Evolutionary conservation across 2,329 filamentous ascomycete species (phyloP).

Genomic region (Myriangium duriaei): DNA sequence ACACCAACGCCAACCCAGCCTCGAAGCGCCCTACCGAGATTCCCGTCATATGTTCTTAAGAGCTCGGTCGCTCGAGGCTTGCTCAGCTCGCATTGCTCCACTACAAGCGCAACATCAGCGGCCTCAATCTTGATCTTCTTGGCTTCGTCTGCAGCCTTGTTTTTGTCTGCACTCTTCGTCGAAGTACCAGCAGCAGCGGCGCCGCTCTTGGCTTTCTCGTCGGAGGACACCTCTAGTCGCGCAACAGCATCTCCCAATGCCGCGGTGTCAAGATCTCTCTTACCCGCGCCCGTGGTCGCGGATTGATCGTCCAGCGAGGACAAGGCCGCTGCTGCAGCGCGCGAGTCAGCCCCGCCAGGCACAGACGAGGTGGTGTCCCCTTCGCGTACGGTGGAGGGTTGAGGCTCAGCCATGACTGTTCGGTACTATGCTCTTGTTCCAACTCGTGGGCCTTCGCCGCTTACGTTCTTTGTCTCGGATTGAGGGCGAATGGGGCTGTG

Average conservation of each 20-base stretch:
- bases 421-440: too few relatives aligned
- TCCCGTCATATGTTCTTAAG: slow-evolving; percentile 57
- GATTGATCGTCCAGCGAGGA: slow-evolving; percentile 49
- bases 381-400: slow-evolving; percentile 46
- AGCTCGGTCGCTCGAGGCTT: slow-evolving; percentile 65
- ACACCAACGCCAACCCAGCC: slow-evolving; percentile 6
- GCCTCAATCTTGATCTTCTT: slow-evolving; percentile 57
- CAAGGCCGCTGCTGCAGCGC: slow-evolving; percentile 63
- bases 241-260: slow-evolving; percentile 63
- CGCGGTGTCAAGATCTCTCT: slow-evolving; percentile 54
- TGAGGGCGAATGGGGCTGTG: not conserved
- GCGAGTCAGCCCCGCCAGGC: slow-evolving; percentile 51
- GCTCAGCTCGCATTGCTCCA: slow-evolving; percentile 59
- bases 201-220: slow-evolving; percentile 34
- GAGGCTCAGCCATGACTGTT: slow-evolving; percentile 57
- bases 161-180: slow-evolving; percentile 12
- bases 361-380: slow-evolving; percentile 47
- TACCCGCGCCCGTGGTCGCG: slow-evolving; percentile 33
- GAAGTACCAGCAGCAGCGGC: not conserved
- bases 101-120: slow-evolving; percentile 57
- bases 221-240: slow-evolving; percentile 37
- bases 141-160: slow-evolving; percentile 23
- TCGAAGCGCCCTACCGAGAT: slow-evolving; percentile 21
- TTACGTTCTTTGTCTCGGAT: too few relatives aligned
- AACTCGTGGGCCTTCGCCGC: too few relatives aligned